Evolutionary conservation across 352 stramenopile species (phyloP), one percentile per base, ranked within the genome.

Genomic region (Pythium phragmiticola): DNA sequence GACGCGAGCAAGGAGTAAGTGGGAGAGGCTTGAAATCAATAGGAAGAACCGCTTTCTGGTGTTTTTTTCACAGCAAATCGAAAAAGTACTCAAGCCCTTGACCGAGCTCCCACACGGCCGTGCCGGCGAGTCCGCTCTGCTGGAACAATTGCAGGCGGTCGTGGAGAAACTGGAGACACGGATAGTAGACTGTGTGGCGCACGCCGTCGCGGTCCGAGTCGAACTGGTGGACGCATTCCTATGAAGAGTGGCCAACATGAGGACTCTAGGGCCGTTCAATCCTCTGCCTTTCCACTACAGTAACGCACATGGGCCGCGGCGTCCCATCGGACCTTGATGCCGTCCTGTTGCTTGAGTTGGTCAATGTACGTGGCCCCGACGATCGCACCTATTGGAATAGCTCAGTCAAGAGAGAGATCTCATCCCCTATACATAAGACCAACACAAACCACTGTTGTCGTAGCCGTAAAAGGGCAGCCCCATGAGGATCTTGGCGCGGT

Each of bases 11-110:
- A 57, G 7, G 52, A 61, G 46, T 60, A 52, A 21, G 37, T 51
- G 1, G 12, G 2, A 55, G 6, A 39, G 34, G 7, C 7, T 39
- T 39, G 34, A 6, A 13, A 14, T 9, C 34, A 13, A 14, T 39
- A 6, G 5, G 6, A 13, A 7, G n/a, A 19, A 33, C 7, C 3
- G 21, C 30, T n/a, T 19, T 45, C 6, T 21, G 21, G 21, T 21
- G 21, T 45, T 26, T 4, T 42, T 12, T 26, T 43, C 75, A 88
- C 33, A 90, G 49, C 41, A 90, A 68, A 65, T 94, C 85, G 67
- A 77, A 90, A 53, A 94, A 92, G 61, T 80, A 94, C 16, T 90
- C 82, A 39, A 94, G 77, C 39, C 39, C 84, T 87, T 94, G 85
- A 23, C 85, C 85, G 56, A 94, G 78, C 48, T 94, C 85, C 85